Conservation (phyloP, 2,329 filamentous ascomycete species). For the Fusarium succisae region DNA sequence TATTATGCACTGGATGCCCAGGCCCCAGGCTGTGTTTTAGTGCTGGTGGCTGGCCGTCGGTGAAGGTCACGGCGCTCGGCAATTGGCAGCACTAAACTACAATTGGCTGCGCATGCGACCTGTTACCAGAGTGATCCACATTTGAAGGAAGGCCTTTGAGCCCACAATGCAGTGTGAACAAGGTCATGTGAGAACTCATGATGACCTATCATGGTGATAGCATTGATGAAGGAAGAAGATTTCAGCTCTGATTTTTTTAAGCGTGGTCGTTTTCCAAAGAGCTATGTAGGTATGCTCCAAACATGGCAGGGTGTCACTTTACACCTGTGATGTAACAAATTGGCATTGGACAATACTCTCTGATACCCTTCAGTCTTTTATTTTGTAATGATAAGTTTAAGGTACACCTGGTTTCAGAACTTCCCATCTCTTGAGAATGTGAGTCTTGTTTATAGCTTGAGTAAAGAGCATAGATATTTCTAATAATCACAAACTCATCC, state of each 20-base stretch:
- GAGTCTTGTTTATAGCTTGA: not conserved
- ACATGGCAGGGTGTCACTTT: not conserved
- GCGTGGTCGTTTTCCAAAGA: no score
- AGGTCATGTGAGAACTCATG: not conserved
- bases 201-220: not conserved
- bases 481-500: not conserved
- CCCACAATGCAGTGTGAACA: not conserved
- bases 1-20: constrained; percentile 10
- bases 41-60: constrained; percentile 5
- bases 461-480: not conserved
- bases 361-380: no score
- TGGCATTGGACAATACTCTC: not conserved
- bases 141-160: not conserved
- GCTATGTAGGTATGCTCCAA: not conserved
- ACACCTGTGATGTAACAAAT: not conserved
- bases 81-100: constrained; percentile 18
- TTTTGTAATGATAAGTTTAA: not conserved
- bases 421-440: no score
- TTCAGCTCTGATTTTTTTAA: no score
- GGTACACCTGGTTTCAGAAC: no score
- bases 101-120: constrained; percentile 29
- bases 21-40: constrained; percentile 5
- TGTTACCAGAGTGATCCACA: not conserved
- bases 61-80: constrained; percentile 22
- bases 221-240: not conserved